phyloP scores from a whole-genome alignment of 1,139 yeast species.

The Sporopachydermia cereana region DNA sequence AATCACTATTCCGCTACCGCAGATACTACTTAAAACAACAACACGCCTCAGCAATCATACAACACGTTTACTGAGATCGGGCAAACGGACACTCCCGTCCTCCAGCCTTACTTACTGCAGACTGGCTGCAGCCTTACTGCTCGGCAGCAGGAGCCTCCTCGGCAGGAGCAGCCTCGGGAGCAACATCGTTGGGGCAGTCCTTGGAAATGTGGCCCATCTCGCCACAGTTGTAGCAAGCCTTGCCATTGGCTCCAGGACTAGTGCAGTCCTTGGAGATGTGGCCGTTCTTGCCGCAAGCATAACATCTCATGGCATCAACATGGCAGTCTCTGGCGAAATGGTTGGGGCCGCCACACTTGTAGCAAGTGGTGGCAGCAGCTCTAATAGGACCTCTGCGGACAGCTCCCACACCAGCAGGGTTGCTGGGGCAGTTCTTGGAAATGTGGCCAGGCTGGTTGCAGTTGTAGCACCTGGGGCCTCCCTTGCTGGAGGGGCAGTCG shows the following conservation, averaged over 20 bases:
- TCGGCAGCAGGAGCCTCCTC: no score
- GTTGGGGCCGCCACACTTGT: constrained; percentile 90
- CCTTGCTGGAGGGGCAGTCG: constrained; percentile 39
- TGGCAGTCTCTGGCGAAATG: constrained; percentile 89
- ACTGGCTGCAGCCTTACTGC: no score
- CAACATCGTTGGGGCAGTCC: constrained; percentile 40
- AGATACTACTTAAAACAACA: no score
- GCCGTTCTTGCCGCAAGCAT: constrained; percentile 85
- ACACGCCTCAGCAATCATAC: no score
- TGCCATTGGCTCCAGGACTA: constrained; percentile 31
- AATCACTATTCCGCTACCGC: no score
- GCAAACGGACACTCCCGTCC: no score
- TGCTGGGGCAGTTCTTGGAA: constrained; percentile 49
- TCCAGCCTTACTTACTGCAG: no score
- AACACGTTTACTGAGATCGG: no score
- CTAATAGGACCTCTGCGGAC: constrained; percentile 20
- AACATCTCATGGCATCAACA: constrained; percentile 69
- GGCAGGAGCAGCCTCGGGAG: background rate
- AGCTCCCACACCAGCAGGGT: background rate
- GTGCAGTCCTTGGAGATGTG: constrained; percentile 75
- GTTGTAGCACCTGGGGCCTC: constrained; percentile 55
- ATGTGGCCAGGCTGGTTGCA: constrained; percentile 84
- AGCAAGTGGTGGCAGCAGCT: constrained; percentile 42
- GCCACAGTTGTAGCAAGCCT: constrained; percentile 80
- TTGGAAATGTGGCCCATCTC: constrained; percentile 89